These are phyloP conservation scores for Trichoderma koningiopsis DNA, from an alignment of 2,329 filamentous ascomycete genomes.

Conservation along the genomic window DNA sequence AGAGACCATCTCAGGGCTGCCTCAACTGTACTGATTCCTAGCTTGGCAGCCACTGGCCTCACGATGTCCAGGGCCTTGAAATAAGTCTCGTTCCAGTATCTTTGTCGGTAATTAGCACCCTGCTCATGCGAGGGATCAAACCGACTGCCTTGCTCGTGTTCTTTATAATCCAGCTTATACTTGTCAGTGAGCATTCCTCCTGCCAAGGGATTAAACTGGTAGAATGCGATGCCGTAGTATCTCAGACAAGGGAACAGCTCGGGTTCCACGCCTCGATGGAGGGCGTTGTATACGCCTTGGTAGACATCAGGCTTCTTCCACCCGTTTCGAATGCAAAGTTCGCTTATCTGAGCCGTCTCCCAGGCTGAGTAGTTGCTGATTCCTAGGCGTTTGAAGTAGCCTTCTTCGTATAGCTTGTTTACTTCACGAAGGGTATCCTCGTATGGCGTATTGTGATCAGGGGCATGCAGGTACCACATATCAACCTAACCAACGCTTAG, in stretches of 20 bases:
- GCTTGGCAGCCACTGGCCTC: constrained; percentile 19
- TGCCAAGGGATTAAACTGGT: constrained; percentile 72
- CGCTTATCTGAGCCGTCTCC: constrained; percentile 74
- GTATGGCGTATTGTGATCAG: constrained; percentile 62
- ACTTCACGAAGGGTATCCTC: constrained; percentile 68
- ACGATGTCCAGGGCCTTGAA: constrained; percentile 25
- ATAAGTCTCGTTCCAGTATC: constrained; percentile 26
- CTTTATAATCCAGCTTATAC: constrained; percentile 31
- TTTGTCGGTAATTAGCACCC: constrained; percentile 11
- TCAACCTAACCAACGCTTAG: constrained; percentile 19
- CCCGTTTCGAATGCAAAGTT: constrained; percentile 65
- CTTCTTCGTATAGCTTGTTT: constrained; percentile 68
- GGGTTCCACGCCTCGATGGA: constrained; percentile 59
- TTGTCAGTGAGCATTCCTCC: constrained; percentile 72
- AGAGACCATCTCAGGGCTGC: constrained; percentile 23
- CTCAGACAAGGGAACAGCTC: constrained; percentile 67
- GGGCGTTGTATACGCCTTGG: constrained; percentile 67
- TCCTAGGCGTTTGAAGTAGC: constrained; percentile 72
- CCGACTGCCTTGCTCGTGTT: constrained; percentile 21
- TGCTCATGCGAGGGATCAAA: constrained; percentile 23
- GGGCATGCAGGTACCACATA: constrained; percentile 49
- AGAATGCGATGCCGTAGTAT: constrained; percentile 68
- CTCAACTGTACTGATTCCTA: constrained; percentile 18
- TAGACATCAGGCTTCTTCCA: constrained; percentile 74
- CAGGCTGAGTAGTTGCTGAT: constrained; percentile 74